Percentiles rank a stretch among this genome's conserved stretches.
Evolutionary conservation across 2,329 filamentous ascomycete genomes (phyloP).

Genomic region (Trichoderma simmonsii): DNA sequence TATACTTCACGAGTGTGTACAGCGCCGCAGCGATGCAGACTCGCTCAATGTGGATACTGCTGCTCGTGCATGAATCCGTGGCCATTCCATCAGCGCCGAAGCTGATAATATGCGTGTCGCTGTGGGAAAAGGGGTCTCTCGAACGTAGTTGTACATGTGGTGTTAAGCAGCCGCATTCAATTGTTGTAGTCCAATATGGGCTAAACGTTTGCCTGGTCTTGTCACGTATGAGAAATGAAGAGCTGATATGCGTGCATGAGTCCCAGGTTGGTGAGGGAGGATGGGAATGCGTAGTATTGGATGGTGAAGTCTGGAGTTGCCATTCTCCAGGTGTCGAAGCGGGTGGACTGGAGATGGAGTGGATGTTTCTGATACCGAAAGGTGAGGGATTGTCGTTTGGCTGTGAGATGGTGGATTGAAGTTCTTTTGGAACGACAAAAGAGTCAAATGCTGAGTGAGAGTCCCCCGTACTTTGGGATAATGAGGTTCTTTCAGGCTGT

Average conservation of each 20-base stretch:
- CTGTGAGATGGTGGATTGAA: neutral
- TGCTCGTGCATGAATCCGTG: neutral
- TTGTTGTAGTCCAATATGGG: neutral
- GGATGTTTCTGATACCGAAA: neutral
- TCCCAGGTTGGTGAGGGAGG: neutral
- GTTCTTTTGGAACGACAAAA: neutral
- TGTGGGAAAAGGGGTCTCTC: neutral
- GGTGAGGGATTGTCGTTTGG: neutral
- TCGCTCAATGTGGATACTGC: neutral
- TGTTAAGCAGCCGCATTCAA: neutral
- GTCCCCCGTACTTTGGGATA: neutral
- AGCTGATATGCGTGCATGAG: neutral
- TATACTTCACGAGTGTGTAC: neutral
- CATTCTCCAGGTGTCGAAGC: neutral
- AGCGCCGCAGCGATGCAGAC: neutral
- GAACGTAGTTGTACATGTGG: neutral
- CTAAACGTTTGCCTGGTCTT: neutral
- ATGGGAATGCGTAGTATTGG: neutral
- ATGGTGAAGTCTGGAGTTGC: neutral
- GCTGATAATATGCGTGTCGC: neutral
- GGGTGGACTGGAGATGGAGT: neutral
- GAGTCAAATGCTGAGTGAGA: neutral
- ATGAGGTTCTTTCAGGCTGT: neutral
- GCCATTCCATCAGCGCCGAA: neutral
- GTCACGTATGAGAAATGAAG: neutral